Evolutionary conservation across 23 red algal genomes (phyloP).

Genomic region (Pyropia haitanensis): DNA sequence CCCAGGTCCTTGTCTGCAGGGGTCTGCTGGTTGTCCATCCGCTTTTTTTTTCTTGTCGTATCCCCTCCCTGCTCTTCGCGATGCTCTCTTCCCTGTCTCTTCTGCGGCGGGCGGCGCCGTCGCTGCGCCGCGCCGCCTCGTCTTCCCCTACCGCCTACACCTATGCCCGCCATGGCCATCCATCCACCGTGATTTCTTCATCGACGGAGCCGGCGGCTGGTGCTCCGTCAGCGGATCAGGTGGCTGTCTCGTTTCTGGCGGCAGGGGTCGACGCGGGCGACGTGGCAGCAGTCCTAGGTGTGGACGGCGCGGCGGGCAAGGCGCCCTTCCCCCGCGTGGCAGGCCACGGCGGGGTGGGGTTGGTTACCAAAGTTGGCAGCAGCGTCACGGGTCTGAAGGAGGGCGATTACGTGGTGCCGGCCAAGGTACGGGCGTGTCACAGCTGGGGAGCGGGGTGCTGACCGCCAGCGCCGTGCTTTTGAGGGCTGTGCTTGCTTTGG

Average conservation of each 20-base stretch:
- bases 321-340: constrained; percentile 23
- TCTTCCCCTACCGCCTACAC: no score
- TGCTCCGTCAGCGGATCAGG: constrained; percentile 8
- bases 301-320: not conserved
- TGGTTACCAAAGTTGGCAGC: constrained; percentile 13
- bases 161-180: no score
- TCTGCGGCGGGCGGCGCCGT: no score
- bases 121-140: no score
- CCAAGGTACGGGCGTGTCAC: constrained; percentile 11
- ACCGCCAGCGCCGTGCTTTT: not conserved
- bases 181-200: no score
- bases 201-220: not conserved
- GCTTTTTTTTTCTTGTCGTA: no score
- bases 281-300: constrained; percentile 19
- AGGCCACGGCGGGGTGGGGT: constrained; percentile 23
- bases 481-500: not conserved
- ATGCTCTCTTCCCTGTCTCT: no score
- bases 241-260: constrained; percentile 32
- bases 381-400: constrained; percentile 14
- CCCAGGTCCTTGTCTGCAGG: no score
- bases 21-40: no score
- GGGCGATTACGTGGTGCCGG: constrained; percentile 39
- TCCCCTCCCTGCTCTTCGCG: no score
- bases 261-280: constrained; percentile 47
- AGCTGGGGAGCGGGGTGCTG: not conserved